Evolutionary conservation across 2,329 filamentous ascomycete species (phyloP).

Genomic region (Magnaporthiopsis poae): DNA sequence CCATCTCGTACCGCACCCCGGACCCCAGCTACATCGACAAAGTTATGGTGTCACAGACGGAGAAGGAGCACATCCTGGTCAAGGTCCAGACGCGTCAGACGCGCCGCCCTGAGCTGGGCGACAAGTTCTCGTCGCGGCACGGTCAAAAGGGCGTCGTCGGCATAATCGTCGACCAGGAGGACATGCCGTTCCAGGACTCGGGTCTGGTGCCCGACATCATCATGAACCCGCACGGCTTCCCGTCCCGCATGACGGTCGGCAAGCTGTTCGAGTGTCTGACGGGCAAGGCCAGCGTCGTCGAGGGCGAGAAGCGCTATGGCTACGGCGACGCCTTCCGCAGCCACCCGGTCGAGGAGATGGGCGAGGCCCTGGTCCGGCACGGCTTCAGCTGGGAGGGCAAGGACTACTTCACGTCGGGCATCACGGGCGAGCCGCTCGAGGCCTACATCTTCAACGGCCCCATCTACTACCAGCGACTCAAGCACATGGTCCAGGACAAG

Average conservation of each 20-base stretch:
- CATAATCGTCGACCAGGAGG: constrained; percentile 90
- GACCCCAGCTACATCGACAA: constrained; percentile 91
- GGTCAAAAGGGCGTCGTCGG: constrained; percentile 97
- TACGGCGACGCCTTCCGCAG: constrained; percentile 70
- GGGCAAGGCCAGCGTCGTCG: constrained; percentile 82
- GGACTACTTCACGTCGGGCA: constrained; percentile 88
- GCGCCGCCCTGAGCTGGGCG: constrained; percentile 82
- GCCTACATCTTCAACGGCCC: constrained; percentile 97
- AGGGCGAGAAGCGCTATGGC: constrained; percentile 80
- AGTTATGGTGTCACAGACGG: constrained; percentile 83
- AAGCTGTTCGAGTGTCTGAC: constrained; percentile 93
- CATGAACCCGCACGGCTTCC: constrained; percentile 99
- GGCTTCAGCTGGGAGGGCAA: constrained; percentile 97
- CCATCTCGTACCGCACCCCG: constrained; percentile 69
- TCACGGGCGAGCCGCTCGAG: constrained; percentile 86
- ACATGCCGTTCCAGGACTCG: constrained; percentile 87
- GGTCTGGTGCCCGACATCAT: constrained; percentile 96
- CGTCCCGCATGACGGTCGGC: constrained; percentile 97
- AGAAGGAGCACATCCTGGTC: constrained; percentile 75
- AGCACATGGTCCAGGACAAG: constrained; percentile 99
- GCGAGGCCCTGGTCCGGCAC: constrained; percentile 68
- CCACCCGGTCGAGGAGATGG: constrained; percentile 80
- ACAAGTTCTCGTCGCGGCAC: constrained; percentile 98
- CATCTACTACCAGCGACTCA: constrained; percentile 98
- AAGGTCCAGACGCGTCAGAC: constrained; percentile 97